These are phyloP conservation scores for Plasmodium gaboni DNA, from an alignment of 169 alveolate genomes.

Conservation along the genomic window DNA sequence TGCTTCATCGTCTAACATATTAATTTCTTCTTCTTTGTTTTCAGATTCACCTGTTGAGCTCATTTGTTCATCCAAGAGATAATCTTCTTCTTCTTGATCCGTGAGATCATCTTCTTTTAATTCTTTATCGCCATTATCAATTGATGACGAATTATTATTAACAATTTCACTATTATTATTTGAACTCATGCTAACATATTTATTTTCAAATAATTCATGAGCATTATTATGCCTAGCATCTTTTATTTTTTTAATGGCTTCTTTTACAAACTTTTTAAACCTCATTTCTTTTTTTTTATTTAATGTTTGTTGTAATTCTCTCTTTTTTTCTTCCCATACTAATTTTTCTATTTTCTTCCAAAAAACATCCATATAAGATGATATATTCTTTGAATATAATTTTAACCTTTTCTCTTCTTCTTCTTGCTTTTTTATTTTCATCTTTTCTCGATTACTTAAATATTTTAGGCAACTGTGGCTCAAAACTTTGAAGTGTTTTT, in stretches of 20 bases:
- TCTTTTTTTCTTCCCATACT: constrained; percentile 86
- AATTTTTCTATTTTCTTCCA: constrained; percentile 85
- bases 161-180: constrained; percentile 32
- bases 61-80: constrained; percentile 44
- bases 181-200: constrained; percentile 11
- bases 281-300: constrained; percentile 82
- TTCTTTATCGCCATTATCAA: constrained; percentile 11
- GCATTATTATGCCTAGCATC: constrained; percentile 31
- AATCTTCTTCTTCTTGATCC: constrained; percentile 55
- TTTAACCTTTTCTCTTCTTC: constrained; percentile 71
- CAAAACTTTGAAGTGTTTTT: constrained; percentile 79
- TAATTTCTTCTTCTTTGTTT: constrained; percentile 43
- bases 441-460: constrained; percentile 52
- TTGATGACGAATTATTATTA: neutral
- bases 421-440: constrained; percentile 68
- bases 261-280: constrained; percentile 84
- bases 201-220: constrained; percentile 45
- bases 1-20: constrained; percentile 47
- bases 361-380: constrained; percentile 78
- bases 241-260: constrained; percentile 81
- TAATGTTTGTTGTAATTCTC: constrained; percentile 80
- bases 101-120: constrained; percentile 45
- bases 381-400: constrained; percentile 72
- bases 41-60: constrained; percentile 36
- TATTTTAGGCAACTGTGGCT: constrained; percentile 74